Conservation (phyloP, 2,329 filamentous ascomycete species). For the Fusarium sterilihyphosum region DNA sequence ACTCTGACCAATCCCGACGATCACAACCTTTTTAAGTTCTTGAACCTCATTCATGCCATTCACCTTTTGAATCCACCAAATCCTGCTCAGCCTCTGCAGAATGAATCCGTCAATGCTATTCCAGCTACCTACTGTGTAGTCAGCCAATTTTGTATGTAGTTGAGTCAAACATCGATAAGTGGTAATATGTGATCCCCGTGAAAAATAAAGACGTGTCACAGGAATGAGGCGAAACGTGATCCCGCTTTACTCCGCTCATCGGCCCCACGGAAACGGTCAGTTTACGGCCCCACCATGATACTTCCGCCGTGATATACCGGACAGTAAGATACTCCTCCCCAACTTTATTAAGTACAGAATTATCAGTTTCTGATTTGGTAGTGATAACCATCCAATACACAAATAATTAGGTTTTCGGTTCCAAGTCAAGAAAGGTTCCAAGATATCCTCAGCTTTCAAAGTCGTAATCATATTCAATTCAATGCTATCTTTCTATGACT, state of each 20-base stretch:
- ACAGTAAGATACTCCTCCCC: not conserved
- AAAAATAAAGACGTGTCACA: not conserved
- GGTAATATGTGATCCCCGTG: not conserved
- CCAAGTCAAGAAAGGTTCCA: not conserved
- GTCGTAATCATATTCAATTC: not conserved
- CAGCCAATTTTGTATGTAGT: not conserved
- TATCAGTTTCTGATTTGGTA: not conserved
- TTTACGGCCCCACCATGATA: conserved; percentile 10
- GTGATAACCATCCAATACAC: not conserved
- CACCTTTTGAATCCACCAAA: not conserved
- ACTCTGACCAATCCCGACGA: not conserved
- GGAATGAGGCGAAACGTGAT: conserved; percentile 19
- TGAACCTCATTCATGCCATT: not conserved
- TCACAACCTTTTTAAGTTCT: not conserved
- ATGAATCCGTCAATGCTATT: no score
- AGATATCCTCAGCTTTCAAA: not conserved
- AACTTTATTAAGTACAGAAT: no score
- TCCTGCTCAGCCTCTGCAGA: not conserved
- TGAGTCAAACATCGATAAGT: not conserved
- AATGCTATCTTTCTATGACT: not conserved
- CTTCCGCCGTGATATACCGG: not conserved
- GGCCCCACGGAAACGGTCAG: conserved; percentile 2
- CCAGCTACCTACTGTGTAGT: no score
- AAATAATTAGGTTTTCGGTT: not conserved
- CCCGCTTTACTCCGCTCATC: conserved; percentile 8